Conservation (phyloP, 1,284 basidiomycete species). For the Wallemia hederae region DNA sequence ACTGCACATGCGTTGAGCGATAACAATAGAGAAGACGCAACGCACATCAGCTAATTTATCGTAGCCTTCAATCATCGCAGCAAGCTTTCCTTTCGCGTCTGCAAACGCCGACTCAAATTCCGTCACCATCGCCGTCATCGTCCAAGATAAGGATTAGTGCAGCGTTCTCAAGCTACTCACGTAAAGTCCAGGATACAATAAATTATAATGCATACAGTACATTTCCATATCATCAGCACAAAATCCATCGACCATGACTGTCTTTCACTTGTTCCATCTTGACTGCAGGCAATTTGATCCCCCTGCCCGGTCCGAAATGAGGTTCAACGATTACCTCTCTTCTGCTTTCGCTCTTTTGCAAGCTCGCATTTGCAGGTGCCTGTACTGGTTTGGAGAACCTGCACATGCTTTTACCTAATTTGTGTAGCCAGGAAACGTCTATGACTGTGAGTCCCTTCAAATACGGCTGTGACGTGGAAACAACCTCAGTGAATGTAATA, state of each 20-base stretch:
- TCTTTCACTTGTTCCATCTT: conserved; percentile 20
- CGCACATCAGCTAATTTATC: too few species aligned
- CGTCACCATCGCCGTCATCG: background rate
- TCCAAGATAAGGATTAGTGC: too few species aligned
- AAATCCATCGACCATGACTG: conserved; percentile 17
- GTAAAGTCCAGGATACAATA: background rate
- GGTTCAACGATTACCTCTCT: conserved; percentile 33
- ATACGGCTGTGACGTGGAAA: conserved; percentile 42
- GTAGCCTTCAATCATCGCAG: background rate
- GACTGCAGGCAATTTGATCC: conserved; percentile 56
- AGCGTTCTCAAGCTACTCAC: background rate
- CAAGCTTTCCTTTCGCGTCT: background rate
- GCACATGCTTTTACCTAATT: conserved; percentile 50
- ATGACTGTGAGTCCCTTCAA: conserved; percentile 63
- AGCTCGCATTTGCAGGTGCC: conserved; percentile 23
- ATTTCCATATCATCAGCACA: background rate
- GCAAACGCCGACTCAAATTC: background rate
- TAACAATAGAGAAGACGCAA: background rate
- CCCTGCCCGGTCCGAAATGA: conserved; percentile 39
- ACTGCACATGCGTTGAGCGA: background rate
- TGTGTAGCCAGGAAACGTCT: conserved; percentile 65
- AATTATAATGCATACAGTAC: background rate
- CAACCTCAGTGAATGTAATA: conserved; percentile 54
- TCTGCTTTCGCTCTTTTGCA: conserved; percentile 4
- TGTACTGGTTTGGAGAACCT: conserved; percentile 62